Conservation (phyloP, 2,329 filamentous ascomycete genomes). For the Erysiphe pulchra region DNA sequence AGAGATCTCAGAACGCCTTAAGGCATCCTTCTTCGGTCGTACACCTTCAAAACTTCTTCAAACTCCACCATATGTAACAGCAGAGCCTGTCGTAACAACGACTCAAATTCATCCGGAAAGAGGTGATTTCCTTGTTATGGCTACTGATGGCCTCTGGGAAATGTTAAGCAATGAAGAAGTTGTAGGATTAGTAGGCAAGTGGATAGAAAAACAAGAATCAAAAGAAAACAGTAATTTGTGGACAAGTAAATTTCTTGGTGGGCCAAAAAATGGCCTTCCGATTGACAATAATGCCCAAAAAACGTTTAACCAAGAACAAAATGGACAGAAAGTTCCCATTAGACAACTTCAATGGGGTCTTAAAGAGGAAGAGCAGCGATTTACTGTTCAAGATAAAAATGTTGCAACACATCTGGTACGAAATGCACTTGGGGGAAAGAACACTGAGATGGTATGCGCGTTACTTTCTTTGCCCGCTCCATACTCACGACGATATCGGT, state of each 20-base stretch:
- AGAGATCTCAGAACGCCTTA: slow-evolving; percentile 61
- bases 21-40: slow-evolving; percentile 67
- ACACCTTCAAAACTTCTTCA: slow-evolving; percentile 52
- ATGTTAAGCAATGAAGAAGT: slow-evolving; percentile 98
- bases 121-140: slow-evolving; percentile 88
- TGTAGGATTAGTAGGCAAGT: slow-evolving; percentile 83
- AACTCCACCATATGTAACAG: slow-evolving; percentile 90
- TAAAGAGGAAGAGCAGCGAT: slow-evolving; percentile 49
- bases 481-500: slow-evolving; percentile 78
- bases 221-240: slow-evolving; percentile 21
- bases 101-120: slow-evolving; percentile 74
- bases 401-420: slow-evolving; percentile 85
- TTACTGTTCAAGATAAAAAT: slow-evolving; percentile 85
- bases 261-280: slow-evolving; percentile 33
- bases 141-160: slow-evolving; percentile 93
- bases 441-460: slow-evolving; percentile 81
- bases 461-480: slow-evolving; percentile 77
- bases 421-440: slow-evolving; percentile 81
- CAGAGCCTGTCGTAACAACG: slow-evolving; percentile 81
- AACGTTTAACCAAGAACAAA: slow-evolving; percentile 6
- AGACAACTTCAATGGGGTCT: slow-evolving; percentile 81
- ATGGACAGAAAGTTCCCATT: slow-evolving; percentile 64
- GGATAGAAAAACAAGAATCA: slow-evolving; percentile 54
- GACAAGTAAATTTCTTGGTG: slow-evolving; percentile 41
- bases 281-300: slow-evolving; percentile 36